These are phyloP conservation scores for Reticulascus tulasneorum DNA, from an alignment of 2,329 filamentous ascomycete genomes.

Conservation along the genomic window DNA sequence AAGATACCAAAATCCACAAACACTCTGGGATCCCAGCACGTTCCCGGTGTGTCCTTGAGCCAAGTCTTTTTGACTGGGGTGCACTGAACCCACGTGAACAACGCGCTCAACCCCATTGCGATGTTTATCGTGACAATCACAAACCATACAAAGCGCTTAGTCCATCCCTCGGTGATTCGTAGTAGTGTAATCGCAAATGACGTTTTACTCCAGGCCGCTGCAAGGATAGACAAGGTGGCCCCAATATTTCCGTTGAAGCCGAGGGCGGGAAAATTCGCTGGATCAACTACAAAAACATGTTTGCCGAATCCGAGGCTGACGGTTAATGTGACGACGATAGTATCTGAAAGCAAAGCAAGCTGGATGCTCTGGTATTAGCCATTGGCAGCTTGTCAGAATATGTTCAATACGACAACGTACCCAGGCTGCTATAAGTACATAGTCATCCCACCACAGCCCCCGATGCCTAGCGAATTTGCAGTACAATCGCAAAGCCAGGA, in stretches of 20 bases:
- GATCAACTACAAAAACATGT: conserved; percentile 11
- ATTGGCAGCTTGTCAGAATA: not conserved
- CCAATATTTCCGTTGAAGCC: conserved; percentile 21
- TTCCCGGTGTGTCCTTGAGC: conserved; percentile 3
- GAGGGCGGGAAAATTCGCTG: conserved; percentile 6
- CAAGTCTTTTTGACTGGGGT: conserved; percentile 8
- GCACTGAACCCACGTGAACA: conserved; percentile 17
- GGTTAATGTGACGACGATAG: not conserved
- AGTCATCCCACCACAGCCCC: conserved; percentile 24
- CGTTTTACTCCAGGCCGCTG: conserved; percentile 31
- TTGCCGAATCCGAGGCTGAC: conserved; percentile 15
- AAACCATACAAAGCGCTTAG: conserved; percentile 23
- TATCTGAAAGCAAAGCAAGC: conserved; percentile 3
- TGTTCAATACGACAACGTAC: conserved; percentile 10
- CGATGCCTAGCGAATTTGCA: conserved; percentile 19
- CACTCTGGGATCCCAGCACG: conserved; percentile 11
- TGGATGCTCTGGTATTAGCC: not conserved
- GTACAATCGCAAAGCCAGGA: conserved; percentile 18
- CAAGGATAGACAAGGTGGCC: conserved; percentile 26
- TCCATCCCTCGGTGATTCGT: conserved; percentile 21
- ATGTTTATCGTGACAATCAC: conserved; percentile 29
- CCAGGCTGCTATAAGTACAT: conserved; percentile 19
- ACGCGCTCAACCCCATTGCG: conserved; percentile 15
- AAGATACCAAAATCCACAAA: conserved; percentile 12
- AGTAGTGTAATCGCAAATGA: conserved; percentile 34